phyloP scores from a whole-genome alignment of 2,329 filamentous ascomycete genomes.

The Hortaea sp. region DNA sequence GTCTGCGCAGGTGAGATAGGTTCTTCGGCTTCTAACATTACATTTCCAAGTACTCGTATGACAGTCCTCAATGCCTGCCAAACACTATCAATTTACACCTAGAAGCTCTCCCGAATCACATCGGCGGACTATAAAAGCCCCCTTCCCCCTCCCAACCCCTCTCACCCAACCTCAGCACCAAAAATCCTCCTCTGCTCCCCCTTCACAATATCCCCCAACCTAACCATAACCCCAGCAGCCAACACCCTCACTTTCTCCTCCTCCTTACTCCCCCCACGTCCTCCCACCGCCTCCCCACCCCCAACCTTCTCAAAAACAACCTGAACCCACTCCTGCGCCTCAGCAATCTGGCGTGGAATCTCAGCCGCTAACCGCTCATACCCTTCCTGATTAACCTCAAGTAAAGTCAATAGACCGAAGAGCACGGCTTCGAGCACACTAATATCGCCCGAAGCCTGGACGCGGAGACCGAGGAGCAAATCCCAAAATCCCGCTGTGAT shows the following conservation, averaged over 20 bases:
- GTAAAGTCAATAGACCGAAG: conserved; percentile 65
- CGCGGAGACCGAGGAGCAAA: conserved; percentile 64
- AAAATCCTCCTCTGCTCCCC: conserved; percentile 68
- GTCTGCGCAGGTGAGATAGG: no score
- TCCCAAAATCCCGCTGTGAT: conserved; percentile 80
- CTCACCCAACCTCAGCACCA: conserved; percentile 34
- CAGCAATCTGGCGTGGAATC: conserved; percentile 66
- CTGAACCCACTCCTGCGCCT: conserved; percentile 79
- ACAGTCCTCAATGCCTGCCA: no score
- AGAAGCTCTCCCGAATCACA: no score
- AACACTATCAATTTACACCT: no score
- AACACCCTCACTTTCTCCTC: conserved; percentile 72
- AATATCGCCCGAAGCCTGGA: conserved; percentile 30
- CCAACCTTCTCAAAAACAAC: conserved; percentile 54
- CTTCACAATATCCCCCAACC: conserved; percentile 70
- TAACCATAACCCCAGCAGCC: conserved; percentile 67
- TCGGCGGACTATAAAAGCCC: no score
- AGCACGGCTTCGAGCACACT: conserved; percentile 65
- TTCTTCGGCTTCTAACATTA: no score
- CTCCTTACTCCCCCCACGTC: conserved; percentile 53
- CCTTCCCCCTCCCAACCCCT: no score
- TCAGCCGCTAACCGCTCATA: conserved; percentile 60
- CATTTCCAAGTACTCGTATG: no score
- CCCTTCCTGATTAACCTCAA: conserved; percentile 66
- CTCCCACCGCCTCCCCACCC: conserved; percentile 27